phyloP scores from a whole-genome alignment of 805 yeast genomes.

The Cyberlindnera xylosilytica region DNA sequence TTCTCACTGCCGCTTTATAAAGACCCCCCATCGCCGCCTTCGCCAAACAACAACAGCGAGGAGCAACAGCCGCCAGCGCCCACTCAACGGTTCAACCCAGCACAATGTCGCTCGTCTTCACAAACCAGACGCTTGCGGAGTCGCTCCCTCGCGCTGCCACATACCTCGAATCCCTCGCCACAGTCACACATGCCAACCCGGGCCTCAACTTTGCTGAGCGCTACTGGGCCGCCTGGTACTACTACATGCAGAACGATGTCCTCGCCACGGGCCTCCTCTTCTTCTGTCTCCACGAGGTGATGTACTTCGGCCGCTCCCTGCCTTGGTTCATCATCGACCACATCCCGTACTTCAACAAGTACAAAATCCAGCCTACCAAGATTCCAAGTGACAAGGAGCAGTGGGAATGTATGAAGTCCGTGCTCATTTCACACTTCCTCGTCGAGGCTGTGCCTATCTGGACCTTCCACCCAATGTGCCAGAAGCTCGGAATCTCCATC shows the following conservation, averaged over 20 bases:
- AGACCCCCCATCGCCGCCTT: not conserved
- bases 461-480: constrained; percentile 94
- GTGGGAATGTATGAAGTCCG: constrained; percentile 87
- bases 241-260: constrained; percentile 80
- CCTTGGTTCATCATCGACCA: constrained; percentile 91
- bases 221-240: constrained; percentile 87
- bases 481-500: constrained; percentile 70
- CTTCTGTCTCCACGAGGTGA: constrained; percentile 77
- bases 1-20: not conserved
- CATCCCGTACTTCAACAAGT: constrained; percentile 80
- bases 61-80: not conserved
- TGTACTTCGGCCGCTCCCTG: constrained; percentile 87
- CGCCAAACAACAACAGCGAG: not conserved
- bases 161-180: constrained; percentile 14
- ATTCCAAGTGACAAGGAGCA: constrained; percentile 80
- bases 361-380: constrained; percentile 86
- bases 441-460: constrained; percentile 96
- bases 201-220: constrained; percentile 46
- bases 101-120: constrained; percentile 21
- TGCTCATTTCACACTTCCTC: constrained; percentile 79
- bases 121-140: constrained; percentile 15
- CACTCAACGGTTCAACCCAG: not conserved
- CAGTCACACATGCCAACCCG: constrained; percentile 10
- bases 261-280: constrained; percentile 89
- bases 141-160: constrained; percentile 17